Evolutionary conservation across 2,329 filamentous ascomycete species (phyloP).

Genomic region (Periconia digitata): DNA sequence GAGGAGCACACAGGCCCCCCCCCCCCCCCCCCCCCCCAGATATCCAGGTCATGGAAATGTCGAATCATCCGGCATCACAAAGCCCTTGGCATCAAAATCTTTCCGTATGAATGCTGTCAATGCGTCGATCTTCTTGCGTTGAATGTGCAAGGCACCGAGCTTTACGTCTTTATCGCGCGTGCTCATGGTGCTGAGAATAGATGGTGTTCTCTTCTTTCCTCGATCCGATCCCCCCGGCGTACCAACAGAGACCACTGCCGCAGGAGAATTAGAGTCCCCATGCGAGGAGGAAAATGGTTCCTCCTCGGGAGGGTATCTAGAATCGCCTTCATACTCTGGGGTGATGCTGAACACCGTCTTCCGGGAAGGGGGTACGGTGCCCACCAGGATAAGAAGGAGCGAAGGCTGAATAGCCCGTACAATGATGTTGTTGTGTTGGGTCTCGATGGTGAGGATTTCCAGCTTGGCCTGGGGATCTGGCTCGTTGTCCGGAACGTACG

Average conservation of each 20-base stretch:
- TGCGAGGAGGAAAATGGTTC: slow-evolving; percentile 7
- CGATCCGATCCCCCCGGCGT: not conserved
- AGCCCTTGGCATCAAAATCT: slow-evolving; percentile 49
- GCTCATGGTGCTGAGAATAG: slow-evolving; percentile 42
- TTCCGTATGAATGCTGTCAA: slow-evolving; percentile 46
- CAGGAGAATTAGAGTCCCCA: slow-evolving; percentile 7
- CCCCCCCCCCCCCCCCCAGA: too few relatives aligned
- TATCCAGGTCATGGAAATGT: slow-evolving; percentile 29
- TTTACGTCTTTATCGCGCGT: slow-evolving; percentile 40
- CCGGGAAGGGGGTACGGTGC: slow-evolving; percentile 49
- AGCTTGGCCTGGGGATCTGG: slow-evolving; percentile 19
- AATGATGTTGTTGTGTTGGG: slow-evolving; percentile 49
- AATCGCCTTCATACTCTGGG: slow-evolving; percentile 45
- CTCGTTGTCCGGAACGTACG: slow-evolving; percentile 8
- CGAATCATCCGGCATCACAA: slow-evolving; percentile 51
- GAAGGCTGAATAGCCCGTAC: slow-evolving; percentile 50
- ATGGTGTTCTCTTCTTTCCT: slow-evolving; percentile 26
- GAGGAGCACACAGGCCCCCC: too few relatives aligned
- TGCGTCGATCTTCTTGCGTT: slow-evolving; percentile 52
- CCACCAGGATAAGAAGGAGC: slow-evolving; percentile 51
- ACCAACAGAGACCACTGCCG: slow-evolving; percentile 1
- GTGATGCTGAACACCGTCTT: slow-evolving; percentile 46
- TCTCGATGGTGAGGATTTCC: slow-evolving; percentile 51
- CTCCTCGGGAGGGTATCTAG: slow-evolving; percentile 37
- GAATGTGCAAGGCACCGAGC: slow-evolving; percentile 48